Conservation (phyloP, 2,329 filamentous ascomycete genomes). For the Scedosporium boydii region DNA sequence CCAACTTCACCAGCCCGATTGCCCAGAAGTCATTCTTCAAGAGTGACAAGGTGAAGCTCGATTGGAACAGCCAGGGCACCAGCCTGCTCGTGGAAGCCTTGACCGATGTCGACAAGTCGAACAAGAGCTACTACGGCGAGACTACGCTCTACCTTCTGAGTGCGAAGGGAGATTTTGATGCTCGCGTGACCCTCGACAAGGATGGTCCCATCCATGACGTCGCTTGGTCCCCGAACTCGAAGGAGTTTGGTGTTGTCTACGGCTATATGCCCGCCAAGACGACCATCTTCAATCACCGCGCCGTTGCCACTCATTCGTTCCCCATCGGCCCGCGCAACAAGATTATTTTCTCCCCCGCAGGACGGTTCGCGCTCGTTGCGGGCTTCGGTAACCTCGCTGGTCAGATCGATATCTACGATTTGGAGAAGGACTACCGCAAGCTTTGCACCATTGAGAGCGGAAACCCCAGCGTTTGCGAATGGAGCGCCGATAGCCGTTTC, state of each 20-base stretch:
- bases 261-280: conserved; percentile 99
- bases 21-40: conserved; percentile 99
- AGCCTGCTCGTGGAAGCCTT: conserved; percentile 90
- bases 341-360: conserved; percentile 87
- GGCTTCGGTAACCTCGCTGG: conserved; percentile 96
- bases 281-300: conserved; percentile 91
- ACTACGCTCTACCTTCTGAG: conserved; percentile 94
- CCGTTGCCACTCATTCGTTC: conserved; percentile 75
- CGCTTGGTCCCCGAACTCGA: conserved; percentile 95
- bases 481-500: conserved; percentile 92
- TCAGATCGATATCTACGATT: conserved; percentile 89
- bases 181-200: conserved; percentile 85
- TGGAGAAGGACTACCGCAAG: conserved; percentile 89
- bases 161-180: conserved; percentile 85
- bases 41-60: conserved; percentile 95
- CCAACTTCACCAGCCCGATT: conserved; percentile 70
- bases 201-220: conserved; percentile 98
- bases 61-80: conserved; percentile 92
- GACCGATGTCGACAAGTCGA: conserved; percentile 95
- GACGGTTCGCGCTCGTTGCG: conserved; percentile 85
- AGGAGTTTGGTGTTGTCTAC: conserved; percentile 95
- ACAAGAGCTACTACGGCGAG: conserved; percentile 99
- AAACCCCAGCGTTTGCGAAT: conserved; percentile 92
- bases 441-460: conserved; percentile 89
- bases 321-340: conserved; percentile 85